These are phyloP conservation scores for Baorangia bicolor DNA, from an alignment of 768 basidiomycete genomes.

Conservation along the genomic window DNA sequence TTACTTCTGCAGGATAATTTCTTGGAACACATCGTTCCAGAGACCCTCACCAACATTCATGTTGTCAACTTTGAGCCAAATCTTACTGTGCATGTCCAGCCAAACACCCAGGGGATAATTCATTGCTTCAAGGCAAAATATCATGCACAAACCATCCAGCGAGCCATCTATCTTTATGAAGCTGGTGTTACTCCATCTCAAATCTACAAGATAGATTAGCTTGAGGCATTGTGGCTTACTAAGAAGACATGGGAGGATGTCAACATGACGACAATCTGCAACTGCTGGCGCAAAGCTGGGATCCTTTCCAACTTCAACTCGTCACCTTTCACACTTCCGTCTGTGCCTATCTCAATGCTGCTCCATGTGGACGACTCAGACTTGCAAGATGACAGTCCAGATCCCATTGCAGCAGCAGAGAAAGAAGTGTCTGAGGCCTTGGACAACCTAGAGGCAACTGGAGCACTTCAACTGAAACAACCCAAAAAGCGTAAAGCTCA, in stretches of 20 bases:
- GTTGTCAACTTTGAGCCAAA: conserved; percentile 30
- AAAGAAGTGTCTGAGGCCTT: no score
- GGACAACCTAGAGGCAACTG: no score
- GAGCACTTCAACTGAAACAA: no score
- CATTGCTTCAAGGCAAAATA: conserved; percentile 30
- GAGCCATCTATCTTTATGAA: background rate
- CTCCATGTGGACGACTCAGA: no score
- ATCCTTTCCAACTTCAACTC: background rate
- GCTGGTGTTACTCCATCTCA: background rate
- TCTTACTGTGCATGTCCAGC: conserved; percentile 39
- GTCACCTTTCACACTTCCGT: no score
- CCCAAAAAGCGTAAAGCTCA: no score
- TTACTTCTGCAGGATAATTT: conserved; percentile 7
- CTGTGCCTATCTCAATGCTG: background rate
- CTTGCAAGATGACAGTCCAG: no score
- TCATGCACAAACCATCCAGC: conserved; percentile 1
- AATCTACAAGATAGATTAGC: conserved; percentile 1
- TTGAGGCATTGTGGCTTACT: background rate
- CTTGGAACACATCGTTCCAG: conserved; percentile 21
- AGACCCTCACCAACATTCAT: conserved; percentile 27
- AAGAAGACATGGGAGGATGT: background rate
- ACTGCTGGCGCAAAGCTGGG: background rate
- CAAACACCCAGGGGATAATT: conserved; percentile 37
- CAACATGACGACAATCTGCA: background rate
- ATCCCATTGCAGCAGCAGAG: no score